A percentile compares a stretch with the other conserved stretches of the same genome.
These are phyloP conservation scores for Colletotrichum melonis DNA, from an alignment of 2,329 filamentous ascomycete species.

Conservation along the genomic window DNA sequence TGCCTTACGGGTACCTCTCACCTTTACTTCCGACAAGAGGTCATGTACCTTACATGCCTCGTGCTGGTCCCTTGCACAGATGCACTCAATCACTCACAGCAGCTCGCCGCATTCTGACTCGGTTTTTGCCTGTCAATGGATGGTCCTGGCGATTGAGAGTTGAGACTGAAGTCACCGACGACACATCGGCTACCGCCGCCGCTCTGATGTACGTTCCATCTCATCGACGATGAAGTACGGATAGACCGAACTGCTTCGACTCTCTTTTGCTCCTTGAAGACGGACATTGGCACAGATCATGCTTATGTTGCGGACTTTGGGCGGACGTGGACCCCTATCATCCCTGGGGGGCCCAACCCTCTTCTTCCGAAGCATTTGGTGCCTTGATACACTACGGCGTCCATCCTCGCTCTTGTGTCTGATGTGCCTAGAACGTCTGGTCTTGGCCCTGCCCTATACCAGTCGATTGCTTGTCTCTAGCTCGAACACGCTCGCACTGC, in stretches of 20 bases:
- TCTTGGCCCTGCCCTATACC: not conserved
- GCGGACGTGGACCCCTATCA: not conserved
- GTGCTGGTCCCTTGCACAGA: not conserved
- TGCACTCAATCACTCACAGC: not conserved
- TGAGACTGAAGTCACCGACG: constrained; percentile 3
- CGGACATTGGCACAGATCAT: not conserved
- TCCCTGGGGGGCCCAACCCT: not conserved
- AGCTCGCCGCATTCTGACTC: not conserved
- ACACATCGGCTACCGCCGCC: constrained; percentile 8
- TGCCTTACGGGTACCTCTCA: not conserved
- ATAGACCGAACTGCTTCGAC: not conserved
- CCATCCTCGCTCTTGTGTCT: not conserved
- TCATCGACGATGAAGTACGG: not conserved
- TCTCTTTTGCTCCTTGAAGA: not conserved
- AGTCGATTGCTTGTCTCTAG: not conserved
- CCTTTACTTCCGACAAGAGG: constrained; percentile 15
- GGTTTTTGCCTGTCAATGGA: not conserved
- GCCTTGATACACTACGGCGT: not conserved
- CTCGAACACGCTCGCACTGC: not conserved
- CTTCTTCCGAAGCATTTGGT: not conserved
- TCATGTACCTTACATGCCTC: not conserved
- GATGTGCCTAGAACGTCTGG: not conserved
- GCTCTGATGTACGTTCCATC: constrained; percentile 5
- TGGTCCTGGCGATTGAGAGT: not conserved
- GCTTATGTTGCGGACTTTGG: not conserved